A percentile compares a stretch with the other conserved stretches of the same genome.
phyloP scores from a whole-genome alignment of 495 filamentous ascomycete genomes.

The Saxispiralis lemnorum region DNA sequence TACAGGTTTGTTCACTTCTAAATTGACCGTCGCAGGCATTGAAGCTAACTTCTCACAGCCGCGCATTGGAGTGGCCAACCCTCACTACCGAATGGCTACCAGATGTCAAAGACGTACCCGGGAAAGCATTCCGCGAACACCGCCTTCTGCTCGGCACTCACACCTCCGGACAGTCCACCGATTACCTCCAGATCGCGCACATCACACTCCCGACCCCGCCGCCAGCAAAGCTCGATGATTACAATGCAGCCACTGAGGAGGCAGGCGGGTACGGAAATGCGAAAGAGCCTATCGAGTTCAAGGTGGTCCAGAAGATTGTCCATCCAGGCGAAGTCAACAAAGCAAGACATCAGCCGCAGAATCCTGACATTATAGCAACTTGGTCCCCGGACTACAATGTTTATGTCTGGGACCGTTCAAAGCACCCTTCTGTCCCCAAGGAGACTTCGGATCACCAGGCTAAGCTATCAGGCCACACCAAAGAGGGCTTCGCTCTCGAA shows the following conservation, averaged over 20 bases:
- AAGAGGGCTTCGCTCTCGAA: conserved; percentile 84
- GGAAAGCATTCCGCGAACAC: conserved; percentile 75
- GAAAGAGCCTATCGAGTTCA: conserved; percentile 61
- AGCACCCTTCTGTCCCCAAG: conserved; percentile 45
- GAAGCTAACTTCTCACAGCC: conserved; percentile 31
- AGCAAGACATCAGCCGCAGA: conserved; percentile 91
- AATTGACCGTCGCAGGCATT: background rate
- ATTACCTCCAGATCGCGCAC: conserved; percentile 89
- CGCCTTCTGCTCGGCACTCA: conserved; percentile 87
- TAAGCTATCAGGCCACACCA: conserved; percentile 66
- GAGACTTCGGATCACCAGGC: conserved; percentile 48
- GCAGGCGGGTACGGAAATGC: conserved; percentile 71
- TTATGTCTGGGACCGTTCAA: conserved; percentile 87
- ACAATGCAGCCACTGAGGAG: conserved; percentile 80
- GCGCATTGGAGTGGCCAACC: conserved; percentile 93
- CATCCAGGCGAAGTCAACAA: conserved; percentile 97
- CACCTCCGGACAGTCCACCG: conserved; percentile 69
- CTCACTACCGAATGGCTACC: conserved; percentile 96
- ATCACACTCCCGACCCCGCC: conserved; percentile 73
- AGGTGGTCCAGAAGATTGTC: conserved; percentile 84
- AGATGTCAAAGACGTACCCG: conserved; percentile 65
- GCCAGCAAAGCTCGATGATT: conserved; percentile 56
- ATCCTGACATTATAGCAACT: conserved; percentile 91
- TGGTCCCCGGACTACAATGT: conserved; percentile 75
- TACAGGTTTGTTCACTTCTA: conserved; percentile 35